Evolutionary conservation across 2,329 filamentous ascomycete genomes (phyloP).

Genomic region (Cercospora berteroae): DNA sequence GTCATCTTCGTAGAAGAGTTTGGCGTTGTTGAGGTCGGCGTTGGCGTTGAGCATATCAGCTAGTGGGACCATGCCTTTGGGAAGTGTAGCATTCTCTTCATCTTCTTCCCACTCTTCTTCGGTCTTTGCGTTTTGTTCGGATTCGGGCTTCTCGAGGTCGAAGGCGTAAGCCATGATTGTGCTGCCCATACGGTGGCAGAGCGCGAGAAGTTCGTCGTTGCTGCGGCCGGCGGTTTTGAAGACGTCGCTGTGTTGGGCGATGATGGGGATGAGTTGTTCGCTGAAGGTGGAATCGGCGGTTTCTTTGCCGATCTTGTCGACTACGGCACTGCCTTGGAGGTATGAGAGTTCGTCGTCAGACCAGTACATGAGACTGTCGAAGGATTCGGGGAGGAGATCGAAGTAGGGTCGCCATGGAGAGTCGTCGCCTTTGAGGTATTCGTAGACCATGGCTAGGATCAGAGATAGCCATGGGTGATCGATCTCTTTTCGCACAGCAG

Average conservation of each 20-base stretch:
- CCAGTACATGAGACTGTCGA: conserved; percentile 94
- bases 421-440: conserved; percentile 57
- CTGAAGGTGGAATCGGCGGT: conserved; percentile 69
- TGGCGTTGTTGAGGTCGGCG: conserved; percentile 74
- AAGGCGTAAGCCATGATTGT: conserved; percentile 93
- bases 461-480: conserved; percentile 53
- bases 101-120: conserved; percentile 48
- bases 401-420: conserved; percentile 80
- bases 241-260: conserved; percentile 40
- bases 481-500: conserved; percentile 31
- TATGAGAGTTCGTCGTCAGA: conserved; percentile 63
- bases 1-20: conserved; percentile 59
- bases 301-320: conserved; percentile 71
- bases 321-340: conserved; percentile 74
- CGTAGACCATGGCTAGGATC: conserved; percentile 79
- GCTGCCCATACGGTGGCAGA: conserved; percentile 79
- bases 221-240: conserved; percentile 43
- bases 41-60: conserved; percentile 89
- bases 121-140: conserved; percentile 53
- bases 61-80: conserved; percentile 86
- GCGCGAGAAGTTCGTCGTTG: conserved; percentile 51
- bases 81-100: conserved; percentile 36
- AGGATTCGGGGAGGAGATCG: conserved; percentile 66
- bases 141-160: conserved; percentile 61
- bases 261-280: conserved; percentile 55